Base-by-base conservation (phyloP, 2,329 filamentous ascomycete species). In the Juglanconis sp. region DNA sequence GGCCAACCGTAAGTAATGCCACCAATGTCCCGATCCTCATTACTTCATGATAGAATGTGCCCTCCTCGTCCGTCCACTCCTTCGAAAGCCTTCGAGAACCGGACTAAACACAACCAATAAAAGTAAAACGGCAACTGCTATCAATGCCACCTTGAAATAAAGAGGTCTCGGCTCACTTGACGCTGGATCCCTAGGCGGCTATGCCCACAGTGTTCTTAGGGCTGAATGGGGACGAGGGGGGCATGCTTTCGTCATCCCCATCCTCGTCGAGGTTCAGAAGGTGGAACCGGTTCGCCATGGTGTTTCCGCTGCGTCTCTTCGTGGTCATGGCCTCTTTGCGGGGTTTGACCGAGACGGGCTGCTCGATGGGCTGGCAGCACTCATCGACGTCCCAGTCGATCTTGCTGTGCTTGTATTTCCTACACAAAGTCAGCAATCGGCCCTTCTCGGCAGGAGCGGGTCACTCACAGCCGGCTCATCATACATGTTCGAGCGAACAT, bases 401-500 rank as follows among this genome's bases (percentile, higher is more conserved):
- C 63, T 81, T 87, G 62, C 81, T 85, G 30, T 83, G 81, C 69
- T 87, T 91, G 76, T 95, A 96, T 35, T 80, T 81, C 13, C 83
- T 85, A 59, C 17, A 46, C 10, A 9, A 9, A 3, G 31, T 62
- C 15, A 62, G 56, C 40, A 13, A 47, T 24, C 30, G 15, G 36
- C 17, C 13, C 4, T 11, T 8, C 10, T 11, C 53, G 42, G 52
- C 44, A 11, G 10, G 32, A 11, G 17, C 17, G 46, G 24, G 13
- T 30, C 46, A 74, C 80, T 69, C 70, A 84, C 81, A 65, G 64
- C 57, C 80, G 76, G 64, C 81, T 86, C 83, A 89, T 87, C 88
- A 96, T 90, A 75, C 91, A 95, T 9, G 84, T 90, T 17, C 85
- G 83, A 8, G 91, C 90, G 72, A 88, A 91, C 56, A 91, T 81